Evolutionary conservation across 768 basidiomycete species (phyloP).

Genomic region (Hygrophoropsis aurantiaca): DNA sequence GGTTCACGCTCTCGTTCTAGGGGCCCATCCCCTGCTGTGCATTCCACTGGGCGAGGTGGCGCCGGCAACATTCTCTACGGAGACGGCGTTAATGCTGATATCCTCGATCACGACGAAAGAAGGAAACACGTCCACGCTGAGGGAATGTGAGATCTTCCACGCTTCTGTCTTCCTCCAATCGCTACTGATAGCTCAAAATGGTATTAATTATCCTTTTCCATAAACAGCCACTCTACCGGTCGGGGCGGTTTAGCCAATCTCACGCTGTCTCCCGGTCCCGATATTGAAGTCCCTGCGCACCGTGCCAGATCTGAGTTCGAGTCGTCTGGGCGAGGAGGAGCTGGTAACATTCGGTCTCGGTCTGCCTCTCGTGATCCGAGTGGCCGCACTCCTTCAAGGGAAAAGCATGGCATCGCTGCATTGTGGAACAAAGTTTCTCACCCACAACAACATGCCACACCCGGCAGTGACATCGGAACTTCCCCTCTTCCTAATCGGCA

Average conservation of each 20-base stretch:
- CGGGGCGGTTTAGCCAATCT: slow-evolving; percentile 71
- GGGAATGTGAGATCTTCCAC: slow-evolving; percentile 36
- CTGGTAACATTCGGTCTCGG: slow-evolving; percentile 55
- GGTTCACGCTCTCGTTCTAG: slow-evolving; percentile 50
- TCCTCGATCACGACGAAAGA: slow-evolving; percentile 35
- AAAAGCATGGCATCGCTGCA: slow-evolving; percentile 29
- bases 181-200: slow-evolving; percentile 1
- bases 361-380: slow-evolving; percentile 33
- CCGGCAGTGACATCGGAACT: too few species aligned
- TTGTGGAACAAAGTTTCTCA: slow-evolving; percentile 30
- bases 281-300: slow-evolving; percentile 32
- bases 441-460: slow-evolving; percentile 5
- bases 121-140: slow-evolving; percentile 29
- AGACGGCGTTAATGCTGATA: slow-evolving; percentile 14
- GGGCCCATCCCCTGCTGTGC: slow-evolving; percentile 32
- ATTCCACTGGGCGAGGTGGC: slow-evolving; percentile 64
- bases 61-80: slow-evolving; percentile 53
- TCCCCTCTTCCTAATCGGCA: too few species aligned
- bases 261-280: slow-evolving; percentile 36
- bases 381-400: slow-evolving; percentile 20
- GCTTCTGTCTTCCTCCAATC: slow-evolving; percentile 5
- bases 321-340: slow-evolving; percentile 59
- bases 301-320: slow-evolving; percentile 28
- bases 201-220: background rate
- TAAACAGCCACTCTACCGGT: slow-evolving; percentile 67